phyloP scores from a whole-genome alignment of 2,329 filamentous ascomycete genomes.

The Rugonectria rugulosa region DNA sequence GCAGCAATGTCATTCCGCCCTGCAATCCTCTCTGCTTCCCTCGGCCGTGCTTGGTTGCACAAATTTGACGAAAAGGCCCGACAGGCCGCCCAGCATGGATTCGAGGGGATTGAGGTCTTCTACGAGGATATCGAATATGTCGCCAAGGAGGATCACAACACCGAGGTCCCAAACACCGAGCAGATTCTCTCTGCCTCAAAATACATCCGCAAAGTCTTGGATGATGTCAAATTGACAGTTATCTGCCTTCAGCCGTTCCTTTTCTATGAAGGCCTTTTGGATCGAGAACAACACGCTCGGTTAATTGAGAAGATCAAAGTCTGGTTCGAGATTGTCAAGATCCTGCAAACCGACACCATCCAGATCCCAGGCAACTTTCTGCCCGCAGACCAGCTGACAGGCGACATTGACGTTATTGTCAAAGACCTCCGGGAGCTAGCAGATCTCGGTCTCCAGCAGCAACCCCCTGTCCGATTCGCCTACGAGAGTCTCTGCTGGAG shows the following conservation, averaged over 20 bases:
- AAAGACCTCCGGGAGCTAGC: conserved; percentile 69
- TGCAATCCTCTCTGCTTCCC: conserved; percentile 19
- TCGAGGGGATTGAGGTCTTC: conserved; percentile 75
- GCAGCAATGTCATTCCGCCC: conserved; percentile 13
- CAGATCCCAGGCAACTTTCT: conserved; percentile 77
- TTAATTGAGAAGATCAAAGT: conserved; percentile 73
- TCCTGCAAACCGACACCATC: conserved; percentile 73
- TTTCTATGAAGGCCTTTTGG: conserved; percentile 75
- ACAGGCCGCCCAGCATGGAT: conserved; percentile 53
- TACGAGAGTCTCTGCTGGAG: conserved; percentile 78
- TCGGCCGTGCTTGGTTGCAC: conserved; percentile 50
- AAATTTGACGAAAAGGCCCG: conserved; percentile 70
- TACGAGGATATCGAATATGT: conserved; percentile 73
- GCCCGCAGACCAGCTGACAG: conserved; percentile 50
- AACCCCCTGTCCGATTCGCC: conserved; percentile 68
- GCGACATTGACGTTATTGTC: conserved; percentile 63
- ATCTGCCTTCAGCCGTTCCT: conserved; percentile 77
- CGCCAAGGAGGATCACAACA: conserved; percentile 52
- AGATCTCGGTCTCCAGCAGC: conserved; percentile 66
- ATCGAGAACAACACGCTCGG: conserved; percentile 67
- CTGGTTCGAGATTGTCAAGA: conserved; percentile 67
- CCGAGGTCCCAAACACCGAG: conserved; percentile 32
- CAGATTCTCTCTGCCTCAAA: conserved; percentile 63
- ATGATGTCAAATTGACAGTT: conserved; percentile 60
- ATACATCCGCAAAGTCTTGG: conserved; percentile 62